These are phyloP conservation scores for Pythium volutum DNA, from an alignment of 352 stramenopile genomes.

Conservation along the genomic window DNA sequence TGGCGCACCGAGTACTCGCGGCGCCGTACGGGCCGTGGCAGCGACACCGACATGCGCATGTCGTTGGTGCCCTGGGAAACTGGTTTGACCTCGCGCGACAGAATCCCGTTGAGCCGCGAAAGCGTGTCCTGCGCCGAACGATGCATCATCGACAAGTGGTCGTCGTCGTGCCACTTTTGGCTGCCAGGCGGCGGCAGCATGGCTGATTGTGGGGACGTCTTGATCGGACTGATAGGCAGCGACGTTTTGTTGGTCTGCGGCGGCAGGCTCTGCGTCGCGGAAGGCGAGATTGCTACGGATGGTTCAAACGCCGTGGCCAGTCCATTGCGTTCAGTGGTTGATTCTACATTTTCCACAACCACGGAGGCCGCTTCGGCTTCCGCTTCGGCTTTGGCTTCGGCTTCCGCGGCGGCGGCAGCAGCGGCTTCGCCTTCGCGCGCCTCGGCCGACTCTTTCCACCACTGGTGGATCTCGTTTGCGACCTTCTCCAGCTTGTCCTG, in stretches of 20 bases:
- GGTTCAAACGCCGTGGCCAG: neutral
- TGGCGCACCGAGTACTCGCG: slow-evolving; percentile 55
- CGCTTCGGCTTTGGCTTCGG: too few species aligned
- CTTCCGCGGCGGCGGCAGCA: slow-evolving; percentile 12
- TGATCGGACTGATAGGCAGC: slow-evolving; percentile 50
- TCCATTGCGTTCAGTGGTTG: neutral
- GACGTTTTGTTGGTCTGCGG: slow-evolving; percentile 10
- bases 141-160: slow-evolving; percentile 50
- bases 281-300: neutral
- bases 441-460: slow-evolving; percentile 61
- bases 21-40: slow-evolving; percentile 48
- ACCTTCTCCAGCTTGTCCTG: slow-evolving; percentile 61
- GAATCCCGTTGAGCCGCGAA: slow-evolving; percentile 57
- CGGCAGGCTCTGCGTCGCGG: neutral
- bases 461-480: slow-evolving; percentile 67
- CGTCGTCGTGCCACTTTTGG: slow-evolving; percentile 37
- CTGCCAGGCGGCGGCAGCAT: neutral
- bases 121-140: slow-evolving; percentile 63
- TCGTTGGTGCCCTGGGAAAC: slow-evolving; percentile 3
- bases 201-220: slow-evolving; percentile 15
- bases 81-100: slow-evolving; percentile 29
- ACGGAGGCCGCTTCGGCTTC: slow-evolving; percentile 13
- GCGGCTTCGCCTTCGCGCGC: slow-evolving; percentile 16
- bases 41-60: slow-evolving; percentile 57
- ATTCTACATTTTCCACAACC: neutral